Conservation (phyloP, 2,329 filamentous ascomycete species). For the Colletotrichum magnum region DNA sequence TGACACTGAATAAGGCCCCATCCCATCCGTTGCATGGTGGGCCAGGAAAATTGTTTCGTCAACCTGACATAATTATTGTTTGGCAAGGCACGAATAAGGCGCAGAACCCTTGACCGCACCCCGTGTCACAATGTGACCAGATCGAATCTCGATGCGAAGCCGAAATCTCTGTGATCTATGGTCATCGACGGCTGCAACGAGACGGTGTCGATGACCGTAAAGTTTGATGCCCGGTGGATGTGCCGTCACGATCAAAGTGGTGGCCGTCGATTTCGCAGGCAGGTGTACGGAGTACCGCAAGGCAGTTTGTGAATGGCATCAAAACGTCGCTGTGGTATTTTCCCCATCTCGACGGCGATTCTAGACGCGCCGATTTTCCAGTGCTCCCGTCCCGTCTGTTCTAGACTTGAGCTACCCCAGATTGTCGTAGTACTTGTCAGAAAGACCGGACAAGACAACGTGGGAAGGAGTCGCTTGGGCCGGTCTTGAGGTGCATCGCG, state of each 20-base stretch:
- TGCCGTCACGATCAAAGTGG: not conserved
- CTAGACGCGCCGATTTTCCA: not conserved
- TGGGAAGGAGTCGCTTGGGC: slow-evolving; percentile 9
- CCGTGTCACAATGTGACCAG: slow-evolving; percentile 2
- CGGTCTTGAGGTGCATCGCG: slow-evolving; percentile 8
- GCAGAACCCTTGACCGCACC: slow-evolving; percentile 5
- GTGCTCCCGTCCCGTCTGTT: not conserved
- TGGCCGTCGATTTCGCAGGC: not conserved
- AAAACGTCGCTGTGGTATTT: not conserved
- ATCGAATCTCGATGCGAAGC: slow-evolving; percentile 1
- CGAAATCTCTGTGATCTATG: slow-evolving; percentile 13
- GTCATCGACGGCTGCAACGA: not conserved
- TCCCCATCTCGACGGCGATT: not conserved
- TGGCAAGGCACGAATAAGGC: not conserved
- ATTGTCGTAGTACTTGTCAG: slow-evolving; percentile 7
- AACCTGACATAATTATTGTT: slow-evolving; percentile 21
- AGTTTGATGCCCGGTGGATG: not conserved
- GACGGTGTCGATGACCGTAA: not conserved
- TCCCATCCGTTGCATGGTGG: slow-evolving; percentile 1
- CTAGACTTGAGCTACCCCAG: slow-evolving; percentile 13
- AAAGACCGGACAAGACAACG: slow-evolving; percentile 9
- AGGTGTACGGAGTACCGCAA: not conserved
- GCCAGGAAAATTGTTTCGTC: slow-evolving; percentile 17
- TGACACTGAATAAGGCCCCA: no score
- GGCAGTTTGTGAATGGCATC: slow-evolving; percentile 6